Conservation (phyloP, 805 yeast species). For the Diddensiella transvaalensis region DNA sequence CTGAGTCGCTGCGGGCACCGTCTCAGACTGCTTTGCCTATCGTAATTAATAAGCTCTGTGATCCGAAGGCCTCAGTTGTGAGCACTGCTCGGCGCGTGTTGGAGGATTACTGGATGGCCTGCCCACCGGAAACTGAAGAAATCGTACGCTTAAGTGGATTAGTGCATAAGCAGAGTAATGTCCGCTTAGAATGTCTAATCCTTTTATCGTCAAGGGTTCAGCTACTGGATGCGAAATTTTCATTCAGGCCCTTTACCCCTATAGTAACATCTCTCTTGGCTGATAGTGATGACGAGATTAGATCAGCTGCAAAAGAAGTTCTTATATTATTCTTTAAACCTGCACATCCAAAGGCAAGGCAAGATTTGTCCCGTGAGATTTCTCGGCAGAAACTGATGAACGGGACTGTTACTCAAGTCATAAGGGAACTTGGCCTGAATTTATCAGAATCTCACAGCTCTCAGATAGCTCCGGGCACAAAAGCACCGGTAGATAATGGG, state of each 20-base stretch:
- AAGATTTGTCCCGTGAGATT: slow-evolving; percentile 44
- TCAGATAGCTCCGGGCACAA: not conserved
- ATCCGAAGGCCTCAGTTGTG: slow-evolving; percentile 25
- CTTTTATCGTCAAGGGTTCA: slow-evolving; percentile 27
- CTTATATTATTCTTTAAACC: slow-evolving; percentile 39
- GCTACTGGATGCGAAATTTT: slow-evolving; percentile 27
- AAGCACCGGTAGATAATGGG: not conserved
- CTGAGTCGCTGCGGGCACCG: slow-evolving; percentile 31
- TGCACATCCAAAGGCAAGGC: slow-evolving; percentile 39
- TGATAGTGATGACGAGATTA: slow-evolving; percentile 26
- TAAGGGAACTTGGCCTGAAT: slow-evolving; percentile 33
- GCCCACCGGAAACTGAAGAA: slow-evolving; percentile 34
- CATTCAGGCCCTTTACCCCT: slow-evolving; percentile 34
- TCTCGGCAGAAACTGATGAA: slow-evolving; percentile 34
- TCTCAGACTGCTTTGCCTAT: slow-evolving; percentile 33
- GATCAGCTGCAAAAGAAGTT: slow-evolving; percentile 28
- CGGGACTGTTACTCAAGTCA: slow-evolving; percentile 25
- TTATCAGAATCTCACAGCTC: slow-evolving; percentile 9
- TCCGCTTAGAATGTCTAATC: slow-evolving; percentile 26
- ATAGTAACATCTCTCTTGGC: slow-evolving; percentile 30
- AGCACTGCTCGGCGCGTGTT: slow-evolving; percentile 32
- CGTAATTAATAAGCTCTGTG: slow-evolving; percentile 34
- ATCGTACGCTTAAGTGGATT: slow-evolving; percentile 33
- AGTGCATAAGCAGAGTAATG: slow-evolving; percentile 21
- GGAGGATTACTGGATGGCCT: slow-evolving; percentile 38